Evolutionary conservation across 2,329 filamentous ascomycete species (phyloP).

Genomic region (Colletotrichum sp.): DNA sequence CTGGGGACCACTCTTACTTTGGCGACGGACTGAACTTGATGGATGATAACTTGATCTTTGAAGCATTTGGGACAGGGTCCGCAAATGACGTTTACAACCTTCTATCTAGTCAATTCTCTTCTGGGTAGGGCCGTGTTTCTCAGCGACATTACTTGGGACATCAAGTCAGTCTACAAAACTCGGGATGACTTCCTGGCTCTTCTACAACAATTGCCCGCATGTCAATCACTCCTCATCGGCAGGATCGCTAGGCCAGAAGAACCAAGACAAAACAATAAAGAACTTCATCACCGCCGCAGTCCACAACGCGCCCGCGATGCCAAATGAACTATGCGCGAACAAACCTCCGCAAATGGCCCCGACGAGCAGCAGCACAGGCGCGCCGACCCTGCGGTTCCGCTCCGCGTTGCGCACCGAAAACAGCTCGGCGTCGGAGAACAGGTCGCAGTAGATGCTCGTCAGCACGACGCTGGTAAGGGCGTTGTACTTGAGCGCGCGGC

Average conservation of each 20-base stretch:
- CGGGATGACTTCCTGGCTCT: not conserved
- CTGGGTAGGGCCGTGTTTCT: not conserved
- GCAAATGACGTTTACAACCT: not conserved
- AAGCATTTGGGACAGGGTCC: not conserved
- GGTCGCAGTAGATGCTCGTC: slow-evolving; percentile 82
- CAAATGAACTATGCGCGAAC: slow-evolving; percentile 51
- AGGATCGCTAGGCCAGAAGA: slow-evolving; percentile 61
- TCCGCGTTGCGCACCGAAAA: slow-evolving; percentile 51
- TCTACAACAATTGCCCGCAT: not conserved
- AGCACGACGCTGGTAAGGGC: slow-evolving; percentile 80
- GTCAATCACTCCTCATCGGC: slow-evolving; percentile 31
- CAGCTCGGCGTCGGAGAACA: slow-evolving; percentile 69
- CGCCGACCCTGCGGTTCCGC: slow-evolving; percentile 55
- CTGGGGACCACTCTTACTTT: not conserved
- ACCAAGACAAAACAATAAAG: slow-evolving; percentile 61
- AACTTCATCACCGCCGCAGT: slow-evolving; percentile 63
- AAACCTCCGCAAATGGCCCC: slow-evolving; percentile 57
- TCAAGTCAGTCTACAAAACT: not conserved
- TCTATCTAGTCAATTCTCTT: not conserved
- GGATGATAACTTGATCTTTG: not conserved
- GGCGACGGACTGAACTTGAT: not conserved
- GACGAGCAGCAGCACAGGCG: slow-evolving; percentile 52
- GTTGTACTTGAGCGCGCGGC: slow-evolving; percentile 71
- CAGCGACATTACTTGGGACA: too few species aligned
- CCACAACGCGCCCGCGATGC: slow-evolving; percentile 63